Base-by-base conservation (phyloP, 306 rosid genomes). In the Cucumis sativus region DNA sequence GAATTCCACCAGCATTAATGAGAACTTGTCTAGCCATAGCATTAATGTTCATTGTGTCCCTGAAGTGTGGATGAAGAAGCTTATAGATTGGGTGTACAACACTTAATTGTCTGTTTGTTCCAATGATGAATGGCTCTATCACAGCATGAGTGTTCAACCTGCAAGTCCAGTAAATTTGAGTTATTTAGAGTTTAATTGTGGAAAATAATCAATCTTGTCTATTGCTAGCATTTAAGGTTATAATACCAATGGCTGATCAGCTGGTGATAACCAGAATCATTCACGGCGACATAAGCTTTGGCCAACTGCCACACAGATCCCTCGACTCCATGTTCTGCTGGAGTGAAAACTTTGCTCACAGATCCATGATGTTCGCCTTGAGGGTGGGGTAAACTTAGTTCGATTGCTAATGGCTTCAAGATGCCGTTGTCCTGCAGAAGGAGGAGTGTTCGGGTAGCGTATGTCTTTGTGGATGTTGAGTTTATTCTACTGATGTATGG, bases 231-330 rank as follows among this genome's bases (percentile, higher is more conserved):
- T 63, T 63, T 33, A 15, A 39, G 15, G 9, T 9, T n/a, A 18
- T 13, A 7, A 64, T 94, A 94, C 99, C 99, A 96, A 83, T 96
- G 99, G 88, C 97, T 89, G 70, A 96, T 86, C 35, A 96, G 88
- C 70, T 96, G 99, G 78, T 96, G 99, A 75, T 90, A 92, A 72
- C 98, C 99, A 16, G 99, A 92, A 86, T 96, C 99, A 54, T 87
- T 92, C 7, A 96, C 97, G 9, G 93, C 89, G 55, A 82, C 98
- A 77, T 90, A 96, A 78, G 98, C 98, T 82, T 92, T 96, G 6
- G 99, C 98, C 47, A 96, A 79, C 77, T 92, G 97, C 99, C 99
- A 96, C 63, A 96, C 86, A 0, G 97, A 57, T 41, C 89, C 91
- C 14, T 90, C 93, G 1, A 86, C 83, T 11, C 91, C 93, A 20